Percentiles rank a stretch among this genome's conserved stretches.
Conservation (phyloP, 202 grass and related monocot genomes). For the Musa balbisiana region DNA sequence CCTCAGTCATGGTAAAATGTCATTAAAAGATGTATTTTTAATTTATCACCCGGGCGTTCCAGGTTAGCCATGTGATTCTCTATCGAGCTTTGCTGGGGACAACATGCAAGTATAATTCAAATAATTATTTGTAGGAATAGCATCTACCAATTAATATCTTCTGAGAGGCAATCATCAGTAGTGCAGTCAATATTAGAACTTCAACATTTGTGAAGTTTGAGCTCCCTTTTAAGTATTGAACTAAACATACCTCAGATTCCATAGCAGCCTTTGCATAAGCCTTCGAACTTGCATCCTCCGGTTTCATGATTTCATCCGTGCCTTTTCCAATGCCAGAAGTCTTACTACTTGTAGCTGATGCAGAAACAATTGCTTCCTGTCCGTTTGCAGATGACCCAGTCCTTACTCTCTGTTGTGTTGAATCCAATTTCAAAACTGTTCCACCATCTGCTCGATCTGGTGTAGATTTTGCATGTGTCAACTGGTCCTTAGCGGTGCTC, state of each 20-base stretch:
- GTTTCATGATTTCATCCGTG: slow-evolving; percentile 57
- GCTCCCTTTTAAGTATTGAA: neutral
- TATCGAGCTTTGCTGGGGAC: neutral
- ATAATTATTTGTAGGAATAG: neutral
- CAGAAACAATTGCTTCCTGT: slow-evolving; percentile 38
- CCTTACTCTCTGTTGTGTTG: slow-evolving; percentile 39
- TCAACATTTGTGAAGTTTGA: neutral
- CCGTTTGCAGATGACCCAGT: slow-evolving; percentile 45
- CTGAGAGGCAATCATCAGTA: neutral
- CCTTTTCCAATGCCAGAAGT: slow-evolving; percentile 40
- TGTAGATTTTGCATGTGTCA: slow-evolving; percentile 49
- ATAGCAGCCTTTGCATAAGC: slow-evolving; percentile 40
- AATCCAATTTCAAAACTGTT: slow-evolving; percentile 36
- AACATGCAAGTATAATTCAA: neutral
- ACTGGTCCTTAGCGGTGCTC: slow-evolving; percentile 47
- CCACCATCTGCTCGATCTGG: slow-evolving; percentile 60
- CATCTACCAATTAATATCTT: neutral
- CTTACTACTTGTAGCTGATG: slow-evolving; percentile 40
- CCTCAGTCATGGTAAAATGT: too few species aligned
- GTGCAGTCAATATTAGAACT: neutral
- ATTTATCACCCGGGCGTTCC: neutral
- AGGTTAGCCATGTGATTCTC: too few species aligned
- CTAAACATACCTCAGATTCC: slow-evolving; percentile 65
- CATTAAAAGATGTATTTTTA: too few species aligned
- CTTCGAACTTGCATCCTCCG: slow-evolving; percentile 53